Evolutionary conservation across 768 basidiomycete genomes (phyloP).

Genomic region (Flagelloscypha sp.): DNA sequence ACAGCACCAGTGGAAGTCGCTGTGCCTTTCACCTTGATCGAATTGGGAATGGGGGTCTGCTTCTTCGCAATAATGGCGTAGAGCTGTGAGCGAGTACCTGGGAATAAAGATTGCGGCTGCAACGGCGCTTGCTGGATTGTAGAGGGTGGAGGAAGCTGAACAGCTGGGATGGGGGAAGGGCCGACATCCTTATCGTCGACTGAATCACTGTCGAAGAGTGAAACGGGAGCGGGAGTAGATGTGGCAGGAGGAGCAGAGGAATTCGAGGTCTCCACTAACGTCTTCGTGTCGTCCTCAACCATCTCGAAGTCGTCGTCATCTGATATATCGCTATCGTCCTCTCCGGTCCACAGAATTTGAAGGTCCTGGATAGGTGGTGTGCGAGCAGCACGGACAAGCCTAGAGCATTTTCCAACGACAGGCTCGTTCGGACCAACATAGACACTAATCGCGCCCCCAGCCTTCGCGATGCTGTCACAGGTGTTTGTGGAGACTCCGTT

Average conservation of each 20-base stretch:
- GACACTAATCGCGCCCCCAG: slow-evolving; percentile 43
- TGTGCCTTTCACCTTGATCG: slow-evolving; percentile 24
- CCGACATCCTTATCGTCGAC: not conserved
- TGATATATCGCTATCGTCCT: no score
- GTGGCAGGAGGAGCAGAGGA: no score
- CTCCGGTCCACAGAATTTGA: slow-evolving; percentile 48
- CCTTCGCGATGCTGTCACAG: slow-evolving; percentile 44
- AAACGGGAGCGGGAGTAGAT: slow-evolving; percentile 1
- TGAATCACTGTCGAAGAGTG: not conserved
- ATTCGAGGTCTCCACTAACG: no score
- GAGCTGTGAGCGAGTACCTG: slow-evolving; percentile 26
- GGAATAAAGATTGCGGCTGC: slow-evolving; percentile 23
- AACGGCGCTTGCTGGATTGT: slow-evolving; percentile 28
- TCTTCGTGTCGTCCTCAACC: no score
- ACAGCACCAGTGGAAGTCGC: slow-evolving; percentile 20
- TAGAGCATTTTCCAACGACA: slow-evolving; percentile 42
- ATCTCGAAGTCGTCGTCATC: slow-evolving; percentile 17
- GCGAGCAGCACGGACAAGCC: slow-evolving; percentile 43
- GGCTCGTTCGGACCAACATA: slow-evolving; percentile 38
- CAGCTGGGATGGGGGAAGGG: slow-evolving; percentile 5
- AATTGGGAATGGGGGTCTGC: slow-evolving; percentile 20
- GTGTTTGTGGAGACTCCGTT: slow-evolving; percentile 37
- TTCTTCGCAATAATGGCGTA: slow-evolving; percentile 25
- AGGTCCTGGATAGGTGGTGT: slow-evolving; percentile 38
- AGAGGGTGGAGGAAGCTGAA: slow-evolving; percentile 20